Conservation (phyloP, 495 filamentous ascomycete species). For the Lineolata rhizophorae region DNA sequence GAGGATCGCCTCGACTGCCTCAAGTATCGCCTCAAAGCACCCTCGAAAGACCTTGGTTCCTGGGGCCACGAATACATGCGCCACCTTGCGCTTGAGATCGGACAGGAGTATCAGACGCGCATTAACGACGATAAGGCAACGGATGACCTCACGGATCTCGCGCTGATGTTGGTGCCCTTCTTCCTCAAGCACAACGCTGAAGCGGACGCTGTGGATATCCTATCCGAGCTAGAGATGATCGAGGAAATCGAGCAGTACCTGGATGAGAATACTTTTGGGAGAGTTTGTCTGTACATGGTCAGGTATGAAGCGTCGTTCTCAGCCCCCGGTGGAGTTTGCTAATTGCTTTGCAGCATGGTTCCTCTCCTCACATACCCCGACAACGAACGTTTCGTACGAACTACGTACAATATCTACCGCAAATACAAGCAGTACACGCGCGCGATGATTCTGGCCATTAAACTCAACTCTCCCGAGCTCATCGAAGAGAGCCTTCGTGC, state of each 20-base stretch:
- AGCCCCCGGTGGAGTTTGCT: too few species aligned
- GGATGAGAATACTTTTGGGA: constrained; percentile 79
- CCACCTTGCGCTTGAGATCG: constrained; percentile 88
- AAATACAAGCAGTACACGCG: constrained; percentile 79
- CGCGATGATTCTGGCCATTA: constrained; percentile 82
- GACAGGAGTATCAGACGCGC: constrained; percentile 73
- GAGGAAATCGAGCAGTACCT: constrained; percentile 73
- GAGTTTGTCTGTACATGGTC: constrained; percentile 95
- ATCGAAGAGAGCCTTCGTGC: constrained; percentile 50
- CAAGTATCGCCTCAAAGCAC: constrained; percentile 79
- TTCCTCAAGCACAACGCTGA: constrained; percentile 96
- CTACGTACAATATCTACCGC: constrained; percentile 81
- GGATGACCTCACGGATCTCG: constrained; percentile 63
- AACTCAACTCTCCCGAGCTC: constrained; percentile 66
- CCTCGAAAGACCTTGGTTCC: constrained; percentile 76
- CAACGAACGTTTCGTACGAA: constrained; percentile 79
- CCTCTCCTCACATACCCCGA: constrained; percentile 92
- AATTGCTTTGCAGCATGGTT: constrained; percentile 81
- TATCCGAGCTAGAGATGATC: constrained; percentile 94
- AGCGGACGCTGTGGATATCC: constrained; percentile 88
- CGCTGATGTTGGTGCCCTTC: constrained; percentile 67
- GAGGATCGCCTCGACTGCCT: constrained; percentile 88
- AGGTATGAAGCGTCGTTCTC: too few species aligned
- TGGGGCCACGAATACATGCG: constrained; percentile 99
- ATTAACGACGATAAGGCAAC: constrained; percentile 39